Evolutionary conservation across 2,329 filamentous ascomycete genomes (phyloP).

Genomic region (Neofusicoccum sp.): DNA sequence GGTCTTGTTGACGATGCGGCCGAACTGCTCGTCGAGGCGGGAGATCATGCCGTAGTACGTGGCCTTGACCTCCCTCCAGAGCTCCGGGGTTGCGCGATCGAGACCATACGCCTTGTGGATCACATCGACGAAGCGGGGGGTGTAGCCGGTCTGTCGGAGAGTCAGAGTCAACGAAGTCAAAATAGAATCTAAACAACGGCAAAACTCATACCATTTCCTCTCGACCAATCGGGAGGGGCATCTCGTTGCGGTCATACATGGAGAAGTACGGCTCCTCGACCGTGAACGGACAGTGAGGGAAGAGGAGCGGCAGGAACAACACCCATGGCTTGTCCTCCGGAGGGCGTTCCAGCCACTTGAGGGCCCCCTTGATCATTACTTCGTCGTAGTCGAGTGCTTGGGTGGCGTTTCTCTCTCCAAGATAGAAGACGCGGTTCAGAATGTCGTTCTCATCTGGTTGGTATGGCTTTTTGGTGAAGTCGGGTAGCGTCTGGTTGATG

Average conservation of each 20-base stretch:
- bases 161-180: neutral
- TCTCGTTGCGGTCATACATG: constrained; percentile 42
- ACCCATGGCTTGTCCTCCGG: constrained; percentile 45
- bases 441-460: constrained; percentile 32
- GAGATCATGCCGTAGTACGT: constrained; percentile 51
- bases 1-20: constrained; percentile 37
- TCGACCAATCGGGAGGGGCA: constrained; percentile 21
- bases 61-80: constrained; percentile 46
- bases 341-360: constrained; percentile 46
- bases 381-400: constrained; percentile 48
- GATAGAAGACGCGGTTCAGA: constrained; percentile 44
- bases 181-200: constrained; percentile 30
- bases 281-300: constrained; percentile 49
- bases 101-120: constrained; percentile 43
- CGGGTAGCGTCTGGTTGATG: constrained; percentile 34
- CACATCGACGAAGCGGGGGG: constrained; percentile 43
- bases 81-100: constrained; percentile 39
- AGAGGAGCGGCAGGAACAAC: constrained; percentile 44
- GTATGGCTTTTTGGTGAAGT: constrained; percentile 7
- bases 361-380: constrained; percentile 40
- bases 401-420: constrained; percentile 38
- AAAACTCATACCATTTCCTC: neutral
- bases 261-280: constrained; percentile 51
- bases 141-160: constrained; percentile 40
- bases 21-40: constrained; percentile 48